These are phyloP conservation scores for Naganishia sp. DNA, from an alignment of 1,284 basidiomycete species.

Conservation along the genomic window DNA sequence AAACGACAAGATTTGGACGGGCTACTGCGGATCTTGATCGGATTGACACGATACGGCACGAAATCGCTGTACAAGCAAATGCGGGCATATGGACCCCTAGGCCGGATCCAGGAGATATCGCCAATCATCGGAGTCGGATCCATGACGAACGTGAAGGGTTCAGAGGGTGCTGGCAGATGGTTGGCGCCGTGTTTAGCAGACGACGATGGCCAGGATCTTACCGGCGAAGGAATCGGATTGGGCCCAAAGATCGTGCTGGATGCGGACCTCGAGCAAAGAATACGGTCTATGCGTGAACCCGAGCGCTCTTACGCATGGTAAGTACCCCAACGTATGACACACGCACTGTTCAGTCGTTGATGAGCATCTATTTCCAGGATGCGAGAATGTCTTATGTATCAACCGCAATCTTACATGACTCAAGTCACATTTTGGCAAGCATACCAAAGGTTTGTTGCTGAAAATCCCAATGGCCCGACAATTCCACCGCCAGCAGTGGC, in stretches of 20 bases:
- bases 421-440: slow-evolving; percentile 36
- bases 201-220: slow-evolving; percentile 29
- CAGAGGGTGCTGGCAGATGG: slow-evolving; percentile 19
- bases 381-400: slow-evolving; percentile 27
- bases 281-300: slow-evolving; percentile 29
- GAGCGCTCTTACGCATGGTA: slow-evolving; percentile 30
- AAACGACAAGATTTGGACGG: slow-evolving; percentile 19
- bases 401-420: slow-evolving; percentile 33
- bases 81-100: slow-evolving; percentile 13
- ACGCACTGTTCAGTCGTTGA: neutral
- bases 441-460: slow-evolving; percentile 27
- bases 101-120: slow-evolving; percentile 20
- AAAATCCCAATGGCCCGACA: neutral
- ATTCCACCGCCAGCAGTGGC: slow-evolving; percentile 27
- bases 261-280: slow-evolving; percentile 26
- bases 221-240: slow-evolving; percentile 32
- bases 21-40: slow-evolving; percentile 26
- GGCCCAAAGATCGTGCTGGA: slow-evolving; percentile 31
- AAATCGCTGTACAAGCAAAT: slow-evolving; percentile 15
- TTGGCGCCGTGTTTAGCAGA: slow-evolving; percentile 18
- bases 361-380: slow-evolving; percentile 22
- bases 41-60: slow-evolving; percentile 26
- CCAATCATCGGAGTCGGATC: slow-evolving; percentile 20
- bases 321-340: neutral
- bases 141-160: slow-evolving; percentile 23